These are phyloP conservation scores for Vigna reflexopilosa DNA, from an alignment of 306 rosid genomes.

Conservation along the genomic window DNA sequence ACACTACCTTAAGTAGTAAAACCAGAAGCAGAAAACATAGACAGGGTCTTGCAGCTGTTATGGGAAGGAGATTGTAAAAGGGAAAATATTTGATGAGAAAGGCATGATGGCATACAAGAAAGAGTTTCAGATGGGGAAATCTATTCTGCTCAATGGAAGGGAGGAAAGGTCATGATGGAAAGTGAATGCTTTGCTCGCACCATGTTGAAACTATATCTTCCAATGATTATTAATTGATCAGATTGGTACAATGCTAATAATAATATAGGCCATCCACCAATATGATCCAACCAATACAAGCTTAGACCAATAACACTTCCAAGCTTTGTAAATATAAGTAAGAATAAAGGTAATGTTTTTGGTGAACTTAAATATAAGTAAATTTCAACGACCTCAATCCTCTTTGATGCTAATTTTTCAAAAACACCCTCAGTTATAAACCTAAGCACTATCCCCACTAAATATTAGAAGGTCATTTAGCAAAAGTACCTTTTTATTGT, in stretches of 20 bases:
- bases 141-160: neutral
- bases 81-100: neutral
- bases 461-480: too few relatives aligned
- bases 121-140: neutral
- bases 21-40: neutral
- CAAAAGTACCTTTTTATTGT: too few relatives aligned
- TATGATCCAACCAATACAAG: slow-evolving; percentile 13
- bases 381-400: too few relatives aligned
- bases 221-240: slow-evolving; percentile 3
- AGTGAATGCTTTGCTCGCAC: neutral
- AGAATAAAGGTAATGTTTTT: too few relatives aligned
- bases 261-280: neutral
- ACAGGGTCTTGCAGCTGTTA: neutral
- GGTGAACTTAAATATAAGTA: too few relatives aligned
- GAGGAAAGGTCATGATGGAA: neutral
- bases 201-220: slow-evolving; percentile 16
- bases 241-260: slow-evolving; percentile 9
- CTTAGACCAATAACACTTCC: slow-evolving; percentile 1
- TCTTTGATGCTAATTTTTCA: too few relatives aligned
- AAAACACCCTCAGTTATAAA: too few relatives aligned
- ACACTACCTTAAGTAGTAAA: neutral
- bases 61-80: neutral
- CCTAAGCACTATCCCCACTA: too few relatives aligned
- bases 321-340: neutral
- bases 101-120: neutral